These are phyloP conservation scores for Trichoderma harzianum DNA, from an alignment of 2,329 filamentous ascomycete genomes.

Conservation along the genomic window DNA sequence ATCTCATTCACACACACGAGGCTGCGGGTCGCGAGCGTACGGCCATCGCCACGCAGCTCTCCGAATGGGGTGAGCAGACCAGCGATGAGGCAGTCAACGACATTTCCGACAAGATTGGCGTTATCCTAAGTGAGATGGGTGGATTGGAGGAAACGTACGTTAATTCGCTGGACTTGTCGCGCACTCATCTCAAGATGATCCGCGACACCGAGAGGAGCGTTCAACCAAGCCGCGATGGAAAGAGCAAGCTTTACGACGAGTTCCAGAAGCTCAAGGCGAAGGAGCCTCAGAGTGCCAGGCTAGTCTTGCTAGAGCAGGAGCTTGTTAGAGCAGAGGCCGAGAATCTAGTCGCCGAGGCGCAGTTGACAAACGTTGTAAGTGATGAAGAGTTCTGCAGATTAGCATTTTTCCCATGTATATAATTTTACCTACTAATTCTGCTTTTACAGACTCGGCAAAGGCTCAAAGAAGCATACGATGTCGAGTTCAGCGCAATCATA, in stretches of 20 bases:
- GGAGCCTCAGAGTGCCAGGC: slow-evolving; percentile 77
- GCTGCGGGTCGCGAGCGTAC: slow-evolving; percentile 78
- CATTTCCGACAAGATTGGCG: slow-evolving; percentile 91
- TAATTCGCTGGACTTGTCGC: slow-evolving; percentile 80
- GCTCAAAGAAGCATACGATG: slow-evolving; percentile 88
- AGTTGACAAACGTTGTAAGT: slow-evolving; percentile 88
- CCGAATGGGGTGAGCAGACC: slow-evolving; percentile 93
- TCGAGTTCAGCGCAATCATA: slow-evolving; percentile 85
- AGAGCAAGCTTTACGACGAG: slow-evolving; percentile 85
- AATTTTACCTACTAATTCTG: not conserved
- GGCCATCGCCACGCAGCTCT: slow-evolving; percentile 83
- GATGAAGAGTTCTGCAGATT: not conserved
- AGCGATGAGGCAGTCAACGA: slow-evolving; percentile 83
- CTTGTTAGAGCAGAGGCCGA: slow-evolving; percentile 94
- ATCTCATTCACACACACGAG: slow-evolving; percentile 80
- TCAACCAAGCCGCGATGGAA: slow-evolving; percentile 84
- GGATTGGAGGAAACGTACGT: slow-evolving; percentile 91
- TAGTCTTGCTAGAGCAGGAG: slow-evolving; percentile 90
- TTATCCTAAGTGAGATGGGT: slow-evolving; percentile 86
- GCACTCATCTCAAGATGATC: slow-evolving; percentile 81
- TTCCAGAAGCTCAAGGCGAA: slow-evolving; percentile 89
- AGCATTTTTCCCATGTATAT: not conserved
- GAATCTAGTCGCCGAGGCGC: slow-evolving; percentile 92
- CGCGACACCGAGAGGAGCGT: slow-evolving; percentile 94
- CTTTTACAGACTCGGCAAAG: slow-evolving; percentile 77